Evolutionary conservation across 2,329 filamentous ascomycete species (phyloP), one percentile per base, ranked within the genome.

Genomic region (Neonectria punicea): DNA sequence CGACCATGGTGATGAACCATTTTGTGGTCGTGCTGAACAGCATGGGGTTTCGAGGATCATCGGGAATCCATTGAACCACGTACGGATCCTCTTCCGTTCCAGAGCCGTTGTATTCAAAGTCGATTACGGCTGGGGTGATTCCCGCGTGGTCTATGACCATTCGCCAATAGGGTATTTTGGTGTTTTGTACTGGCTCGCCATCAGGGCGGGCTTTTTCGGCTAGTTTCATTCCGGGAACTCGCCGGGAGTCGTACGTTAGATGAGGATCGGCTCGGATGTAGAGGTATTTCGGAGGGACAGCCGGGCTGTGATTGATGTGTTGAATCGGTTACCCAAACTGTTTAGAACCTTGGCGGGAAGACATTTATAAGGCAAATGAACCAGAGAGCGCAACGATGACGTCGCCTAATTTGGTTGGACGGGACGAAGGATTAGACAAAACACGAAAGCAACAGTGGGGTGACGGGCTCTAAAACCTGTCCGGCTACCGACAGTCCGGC

Each of bases 71-170:
- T 62, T 85, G 83, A 60, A 92, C 89, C 20, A 86, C 77, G 69
- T 85, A 92, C 2, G 90, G 90, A 49, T 89, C 85, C 20, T 88
- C 85, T 6, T 83, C 79, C 2, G 89, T 92, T 66, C 90, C 90
- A 22, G 82, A 78, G n/a, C 88, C 88, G 6, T 75, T 73, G 69
- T 89, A 89, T 2, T 76, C 69, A 73, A 84, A 80, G 47, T 84
- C 79, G 50, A 86, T 75, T 4, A 89, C 82, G 47, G 84, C 82
- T 53, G 82, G 79, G 1, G 84, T 87, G 60, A 90, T 77, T 39
- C 83, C 82, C 20, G 83, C 81, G 51, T 85, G 85, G 70, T 88
- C 81, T 53, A 82, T 70, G 61, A 89, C 80, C 53, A 87, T 75
- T 49, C 81, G 58, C 69, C 69, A 71, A 28, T 69, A 69, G 14